phyloP scores from a whole-genome alignment of 805 yeast species.

The Hanseniaspora meyeri region DNA sequence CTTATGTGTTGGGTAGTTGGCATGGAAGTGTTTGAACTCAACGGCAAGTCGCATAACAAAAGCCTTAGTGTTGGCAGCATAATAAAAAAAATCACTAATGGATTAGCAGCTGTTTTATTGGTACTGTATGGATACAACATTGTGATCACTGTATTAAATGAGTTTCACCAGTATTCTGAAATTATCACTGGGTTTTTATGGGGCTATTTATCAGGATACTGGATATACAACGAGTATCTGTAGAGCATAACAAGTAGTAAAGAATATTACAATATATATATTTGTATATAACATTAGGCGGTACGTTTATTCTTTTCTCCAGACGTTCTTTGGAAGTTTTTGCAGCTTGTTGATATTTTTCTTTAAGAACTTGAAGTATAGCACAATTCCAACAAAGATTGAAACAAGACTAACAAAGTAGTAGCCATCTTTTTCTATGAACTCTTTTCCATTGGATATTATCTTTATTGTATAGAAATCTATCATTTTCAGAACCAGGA shows the following conservation, averaged over 20 bases:
- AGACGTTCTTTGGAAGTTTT: slow-evolving; percentile 55
- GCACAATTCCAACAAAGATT: slow-evolving; percentile 47
- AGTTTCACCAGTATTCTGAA: slow-evolving; percentile 4
- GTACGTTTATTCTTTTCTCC: slow-evolving; percentile 39
- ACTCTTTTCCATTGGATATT: neutral
- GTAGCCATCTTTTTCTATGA: slow-evolving; percentile 59
- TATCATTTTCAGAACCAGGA: slow-evolving; percentile 66
- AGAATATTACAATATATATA: neutral
- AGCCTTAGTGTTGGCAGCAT: neutral
- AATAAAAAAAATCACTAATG: neutral
- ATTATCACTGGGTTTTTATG: slow-evolving; percentile 27
- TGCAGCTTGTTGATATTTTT: slow-evolving; percentile 54
- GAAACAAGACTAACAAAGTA: slow-evolving; percentile 66
- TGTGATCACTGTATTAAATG: slow-evolving; percentile 5
- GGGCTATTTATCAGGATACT: slow-evolving; percentile 11
- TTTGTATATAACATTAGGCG: neutral
- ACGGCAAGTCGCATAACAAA: neutral
- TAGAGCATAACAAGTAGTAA: slow-evolving; percentile 15
- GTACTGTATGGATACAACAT: slow-evolving; percentile 8
- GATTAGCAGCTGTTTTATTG: neutral
- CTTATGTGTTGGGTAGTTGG: slow-evolving; percentile 22
- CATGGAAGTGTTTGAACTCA: slow-evolving; percentile 8
- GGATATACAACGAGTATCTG: slow-evolving; percentile 23
- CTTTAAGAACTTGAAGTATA: slow-evolving; percentile 57
- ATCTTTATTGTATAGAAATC: slow-evolving; percentile 60